Percentiles rank a stretch among this genome's conserved stretches.
Evolutionary conservation across 2,329 filamentous ascomycete genomes (phyloP).

Genomic region (Dothidotthia symphoricarpi): DNA sequence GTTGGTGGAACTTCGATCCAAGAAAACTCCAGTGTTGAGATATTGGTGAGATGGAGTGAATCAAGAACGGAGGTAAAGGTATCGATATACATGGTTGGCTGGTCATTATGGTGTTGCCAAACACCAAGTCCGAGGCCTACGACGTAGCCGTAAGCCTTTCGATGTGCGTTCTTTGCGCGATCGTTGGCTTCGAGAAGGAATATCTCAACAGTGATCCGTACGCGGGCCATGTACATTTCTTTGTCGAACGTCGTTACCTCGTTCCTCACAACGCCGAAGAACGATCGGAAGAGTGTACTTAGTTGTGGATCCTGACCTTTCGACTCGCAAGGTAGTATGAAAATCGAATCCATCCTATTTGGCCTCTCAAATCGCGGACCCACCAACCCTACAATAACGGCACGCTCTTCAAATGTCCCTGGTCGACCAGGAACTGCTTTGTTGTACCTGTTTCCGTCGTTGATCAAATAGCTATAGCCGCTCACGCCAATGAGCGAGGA

Average conservation of each 20-base stretch:
- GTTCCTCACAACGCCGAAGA: constrained; percentile 2
- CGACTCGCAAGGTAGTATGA: neutral
- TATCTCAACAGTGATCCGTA: constrained; percentile 6
- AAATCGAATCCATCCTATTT: constrained; percentile 6
- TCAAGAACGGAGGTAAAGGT: constrained; percentile 3
- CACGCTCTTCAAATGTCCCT: constrained; percentile 5
- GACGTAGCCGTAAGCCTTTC: constrained; percentile 5
- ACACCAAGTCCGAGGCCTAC: constrained; percentile 8
- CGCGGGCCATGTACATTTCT: constrained; percentile 5
- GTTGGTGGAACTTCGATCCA: constrained; percentile 2
- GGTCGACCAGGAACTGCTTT: neutral
- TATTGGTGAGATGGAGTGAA: constrained; percentile 2
- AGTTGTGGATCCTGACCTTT: constrained; percentile 2
- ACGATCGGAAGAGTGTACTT: neutral
- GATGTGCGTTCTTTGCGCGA: constrained; percentile 3
- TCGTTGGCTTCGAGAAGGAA: constrained; percentile 7
- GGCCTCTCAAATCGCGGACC: constrained; percentile 7
- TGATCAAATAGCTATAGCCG: constrained; percentile 7
- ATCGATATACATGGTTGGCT: constrained; percentile 6
- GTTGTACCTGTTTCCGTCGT: constrained; percentile 7
- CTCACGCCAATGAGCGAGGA: constrained; percentile 6
- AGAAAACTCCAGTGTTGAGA: constrained; percentile 8
- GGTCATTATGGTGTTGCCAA: constrained; percentile 2
- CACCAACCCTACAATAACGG: constrained; percentile 7
- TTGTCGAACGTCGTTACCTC: neutral